These are phyloP conservation scores for Debaryomyces subglobosus DNA, from an alignment of 1,139 yeast genomes.

Conservation along the genomic window DNA sequence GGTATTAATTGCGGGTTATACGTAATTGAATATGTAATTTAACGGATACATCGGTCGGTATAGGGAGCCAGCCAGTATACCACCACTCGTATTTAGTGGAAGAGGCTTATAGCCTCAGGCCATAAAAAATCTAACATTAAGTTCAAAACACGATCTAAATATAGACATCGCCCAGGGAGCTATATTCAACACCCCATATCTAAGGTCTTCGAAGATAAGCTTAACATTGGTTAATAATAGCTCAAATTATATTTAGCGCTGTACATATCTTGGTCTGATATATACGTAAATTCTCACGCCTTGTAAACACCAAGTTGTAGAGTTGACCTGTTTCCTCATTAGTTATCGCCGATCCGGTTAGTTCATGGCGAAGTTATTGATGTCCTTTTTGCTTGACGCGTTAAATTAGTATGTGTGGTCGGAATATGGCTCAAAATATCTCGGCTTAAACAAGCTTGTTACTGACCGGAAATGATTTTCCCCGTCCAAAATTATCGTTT, in stretches of 20 bases:
- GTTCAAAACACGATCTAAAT: neutral
- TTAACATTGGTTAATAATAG: neutral
- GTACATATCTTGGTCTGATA: neutral
- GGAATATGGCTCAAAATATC: neutral
- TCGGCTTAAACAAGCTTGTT: neutral
- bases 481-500: neutral
- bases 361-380: neutral
- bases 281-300: neutral
- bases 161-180: too few relatives aligned
- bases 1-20: neutral
- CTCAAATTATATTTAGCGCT: neutral
- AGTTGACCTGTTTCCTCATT: neutral
- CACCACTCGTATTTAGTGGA: neutral
- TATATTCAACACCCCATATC: too few relatives aligned
- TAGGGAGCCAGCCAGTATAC: too few relatives aligned
- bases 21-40: neutral
- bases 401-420: neutral
- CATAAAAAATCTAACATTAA: neutral
- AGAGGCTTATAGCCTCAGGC: neutral
- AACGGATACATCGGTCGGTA: neutral
- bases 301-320: neutral
- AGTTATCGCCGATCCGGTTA: neutral
- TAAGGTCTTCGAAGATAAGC: neutral
- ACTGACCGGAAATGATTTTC: neutral
- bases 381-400: neutral